Evolutionary conservation across 2,329 filamentous ascomycete genomes (phyloP).

Genomic region (Neodidymelliopsis sp.): DNA sequence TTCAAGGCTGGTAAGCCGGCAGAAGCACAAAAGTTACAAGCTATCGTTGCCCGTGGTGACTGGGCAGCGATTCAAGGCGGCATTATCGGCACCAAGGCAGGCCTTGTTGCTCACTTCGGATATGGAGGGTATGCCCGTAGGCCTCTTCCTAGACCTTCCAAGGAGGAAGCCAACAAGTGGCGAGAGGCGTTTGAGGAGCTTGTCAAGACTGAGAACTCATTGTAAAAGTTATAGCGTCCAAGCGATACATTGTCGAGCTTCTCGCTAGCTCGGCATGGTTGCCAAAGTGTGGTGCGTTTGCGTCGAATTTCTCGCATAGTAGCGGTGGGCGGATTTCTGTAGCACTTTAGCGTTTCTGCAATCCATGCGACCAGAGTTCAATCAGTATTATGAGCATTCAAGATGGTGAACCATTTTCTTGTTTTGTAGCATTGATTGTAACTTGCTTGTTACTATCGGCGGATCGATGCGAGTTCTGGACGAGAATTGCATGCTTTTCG

Average conservation of each 20-base stretch:
- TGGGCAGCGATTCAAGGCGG: constrained; percentile 75
- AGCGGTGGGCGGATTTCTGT: constrained; percentile 17
- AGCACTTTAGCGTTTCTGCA: constrained; percentile 13
- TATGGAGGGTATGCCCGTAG: constrained; percentile 70
- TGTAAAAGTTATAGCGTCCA: constrained; percentile 27
- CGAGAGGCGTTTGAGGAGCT: constrained; percentile 55
- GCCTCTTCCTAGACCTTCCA: constrained; percentile 61
- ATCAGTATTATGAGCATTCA: no score
- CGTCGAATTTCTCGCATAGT: constrained; percentile 13
- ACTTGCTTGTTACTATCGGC: no score
- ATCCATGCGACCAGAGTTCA: no score
- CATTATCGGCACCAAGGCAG: constrained; percentile 73
- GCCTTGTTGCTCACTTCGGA: constrained; percentile 66
- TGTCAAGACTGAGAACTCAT: constrained; percentile 52
- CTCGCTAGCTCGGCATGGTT: neutral
- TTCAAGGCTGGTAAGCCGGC: constrained; percentile 66
- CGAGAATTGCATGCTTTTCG: no score
- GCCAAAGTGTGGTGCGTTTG: constrained; percentile 14
- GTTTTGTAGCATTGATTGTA: no score
- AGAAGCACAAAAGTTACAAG: constrained; percentile 70
- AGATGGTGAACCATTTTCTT: no score
- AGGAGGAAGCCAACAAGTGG: constrained; percentile 51
- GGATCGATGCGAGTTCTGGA: no score
- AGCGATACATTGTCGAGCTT: constrained; percentile 1
- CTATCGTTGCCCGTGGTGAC: constrained; percentile 70